Conservation (phyloP, 2,329 filamentous ascomycete genomes). For the Cordyceps cicadae region DNA sequence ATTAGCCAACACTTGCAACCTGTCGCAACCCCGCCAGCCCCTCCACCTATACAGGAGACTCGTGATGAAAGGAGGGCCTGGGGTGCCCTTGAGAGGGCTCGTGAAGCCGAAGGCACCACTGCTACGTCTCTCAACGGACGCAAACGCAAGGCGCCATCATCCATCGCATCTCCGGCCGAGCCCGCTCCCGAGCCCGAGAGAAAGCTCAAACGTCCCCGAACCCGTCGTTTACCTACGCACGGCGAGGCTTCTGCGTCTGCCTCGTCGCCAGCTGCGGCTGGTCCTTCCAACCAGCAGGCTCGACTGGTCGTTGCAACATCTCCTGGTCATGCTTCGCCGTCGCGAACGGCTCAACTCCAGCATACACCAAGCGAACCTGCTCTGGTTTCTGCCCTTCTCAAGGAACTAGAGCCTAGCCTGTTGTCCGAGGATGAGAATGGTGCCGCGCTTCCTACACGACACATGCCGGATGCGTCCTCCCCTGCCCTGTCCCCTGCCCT, state of each 20-base stretch:
- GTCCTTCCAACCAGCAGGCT: constrained; percentile 14
- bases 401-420: constrained; percentile 69
- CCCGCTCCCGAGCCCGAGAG: constrained; percentile 64
- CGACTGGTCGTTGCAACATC: constrained; percentile 12
- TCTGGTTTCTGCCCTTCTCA: constrained; percentile 77
- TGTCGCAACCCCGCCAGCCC: constrained; percentile 21
- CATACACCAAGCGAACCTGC: constrained; percentile 51
- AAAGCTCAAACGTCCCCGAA: constrained; percentile 80
- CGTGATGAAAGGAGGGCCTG: constrained; percentile 76
- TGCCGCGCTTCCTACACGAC: constrained; percentile 21
- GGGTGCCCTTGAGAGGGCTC: constrained; percentile 82
- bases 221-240: constrained; percentile 51
- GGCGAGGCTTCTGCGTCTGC: constrained; percentile 39
- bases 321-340: not conserved
- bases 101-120: constrained; percentile 52
- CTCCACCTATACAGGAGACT: constrained; percentile 52
- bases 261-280: constrained; percentile 23
- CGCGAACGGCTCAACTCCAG: not conserved
- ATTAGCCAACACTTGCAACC: constrained; percentile 56
- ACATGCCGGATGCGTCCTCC: constrained; percentile 38
- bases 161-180: constrained; percentile 62
- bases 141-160: constrained; percentile 67
- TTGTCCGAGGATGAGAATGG: constrained; percentile 47
- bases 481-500: constrained; percentile 51
- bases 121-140: constrained; percentile 44